Base-by-base conservation (phyloP, 1,139 yeast species). In the Suhomyces choctaworum region DNA sequence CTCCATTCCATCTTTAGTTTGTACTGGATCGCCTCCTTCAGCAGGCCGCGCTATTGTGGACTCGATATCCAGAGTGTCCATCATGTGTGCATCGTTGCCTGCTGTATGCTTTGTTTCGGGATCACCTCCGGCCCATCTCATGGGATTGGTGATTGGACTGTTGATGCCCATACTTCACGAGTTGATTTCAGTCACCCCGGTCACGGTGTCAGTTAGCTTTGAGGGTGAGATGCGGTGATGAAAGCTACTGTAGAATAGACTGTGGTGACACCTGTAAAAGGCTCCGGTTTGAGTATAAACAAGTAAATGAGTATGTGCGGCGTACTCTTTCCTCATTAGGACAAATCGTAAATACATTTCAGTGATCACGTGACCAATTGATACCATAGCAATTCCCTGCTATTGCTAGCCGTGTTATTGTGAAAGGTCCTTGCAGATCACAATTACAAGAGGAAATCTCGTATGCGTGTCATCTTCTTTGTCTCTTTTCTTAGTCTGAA, bases 1-100 rank as follows among this genome's bases (percentile, higher is more conserved):
- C n/a, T n/a, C n/a, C n/a, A n/a, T n/a, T n/a, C n/a, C n/a, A n/a
- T n/a, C n/a, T n/a, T n/a, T n/a, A n/a, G n/a, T n/a, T n/a, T n/a
- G n/a, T n/a, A n/a, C n/a, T n/a, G n/a, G n/a, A n/a, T n/a, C n/a
- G n/a, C n/a, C n/a, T n/a, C n/a, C n/a, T 5, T 10, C 20, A 5
- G 15, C 11, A 2, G 25, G 26, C 2, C 32, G 35, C 3, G 40
- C 43, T 3, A 41, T 41, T 16, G 34, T 39, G 8, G 42, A 39
- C 21, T 39, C 42, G 20, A 41, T 33, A 7, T 41, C 45, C 45
- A 41, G 45, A 5, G 42, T 37, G 14, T 41, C 45, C 29, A 36
- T 34, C 16, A 28, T 4, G 5, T 28, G 22, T 20, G 28, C 17
- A 9, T 24, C 17, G 7, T 27, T 23, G 27, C 10, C n/a, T 4